Conservation (phyloP, 352 stramenopile species). For the Phytophthora pisi region DNA sequence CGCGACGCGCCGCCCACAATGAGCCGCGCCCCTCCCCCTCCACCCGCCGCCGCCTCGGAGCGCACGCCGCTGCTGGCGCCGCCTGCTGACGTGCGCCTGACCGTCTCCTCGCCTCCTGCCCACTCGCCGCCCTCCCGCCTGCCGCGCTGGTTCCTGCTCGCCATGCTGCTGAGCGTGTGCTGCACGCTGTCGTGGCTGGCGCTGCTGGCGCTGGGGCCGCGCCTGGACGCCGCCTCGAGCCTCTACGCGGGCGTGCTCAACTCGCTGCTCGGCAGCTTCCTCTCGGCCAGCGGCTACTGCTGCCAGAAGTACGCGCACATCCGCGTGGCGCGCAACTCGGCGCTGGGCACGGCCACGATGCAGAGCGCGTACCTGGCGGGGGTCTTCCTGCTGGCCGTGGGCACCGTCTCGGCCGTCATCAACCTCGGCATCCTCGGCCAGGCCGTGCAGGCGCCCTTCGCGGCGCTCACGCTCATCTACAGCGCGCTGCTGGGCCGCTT, state of each 20-base stretch:
- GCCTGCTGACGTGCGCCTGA: slow-evolving; percentile 19
- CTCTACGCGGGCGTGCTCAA: slow-evolving; percentile 79
- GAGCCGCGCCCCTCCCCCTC: too few relatives aligned
- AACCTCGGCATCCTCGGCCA: slow-evolving; percentile 80
- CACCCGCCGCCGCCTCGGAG: slow-evolving; percentile 26
- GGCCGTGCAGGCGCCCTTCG: slow-evolving; percentile 79
- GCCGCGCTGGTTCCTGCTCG: slow-evolving; percentile 61
- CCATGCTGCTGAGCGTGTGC: slow-evolving; percentile 45
- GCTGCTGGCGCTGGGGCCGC: slow-evolving; percentile 49
- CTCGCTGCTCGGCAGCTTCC: slow-evolving; percentile 74
- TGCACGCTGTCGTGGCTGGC: slow-evolving; percentile 57
- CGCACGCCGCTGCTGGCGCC: slow-evolving; percentile 34
- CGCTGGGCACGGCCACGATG: slow-evolving; percentile 64
- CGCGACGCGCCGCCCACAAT: neutral
- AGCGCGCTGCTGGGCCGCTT: slow-evolving; percentile 71
- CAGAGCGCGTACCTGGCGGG: slow-evolving; percentile 63
- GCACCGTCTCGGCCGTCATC: slow-evolving; percentile 71
- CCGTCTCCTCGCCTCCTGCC: neutral
- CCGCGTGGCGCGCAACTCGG: slow-evolving; percentile 51
- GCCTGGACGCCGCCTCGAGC: slow-evolving; percentile 40
- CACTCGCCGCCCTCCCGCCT: slow-evolving; percentile 29
- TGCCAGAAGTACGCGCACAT: slow-evolving; percentile 80
- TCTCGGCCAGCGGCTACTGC: slow-evolving; percentile 82
- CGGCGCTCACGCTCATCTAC: slow-evolving; percentile 82
- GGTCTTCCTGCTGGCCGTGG: slow-evolving; percentile 63